phyloP scores from a whole-genome alignment of 805 yeast genomes.

The Barnettozyma pratensis region DNA sequence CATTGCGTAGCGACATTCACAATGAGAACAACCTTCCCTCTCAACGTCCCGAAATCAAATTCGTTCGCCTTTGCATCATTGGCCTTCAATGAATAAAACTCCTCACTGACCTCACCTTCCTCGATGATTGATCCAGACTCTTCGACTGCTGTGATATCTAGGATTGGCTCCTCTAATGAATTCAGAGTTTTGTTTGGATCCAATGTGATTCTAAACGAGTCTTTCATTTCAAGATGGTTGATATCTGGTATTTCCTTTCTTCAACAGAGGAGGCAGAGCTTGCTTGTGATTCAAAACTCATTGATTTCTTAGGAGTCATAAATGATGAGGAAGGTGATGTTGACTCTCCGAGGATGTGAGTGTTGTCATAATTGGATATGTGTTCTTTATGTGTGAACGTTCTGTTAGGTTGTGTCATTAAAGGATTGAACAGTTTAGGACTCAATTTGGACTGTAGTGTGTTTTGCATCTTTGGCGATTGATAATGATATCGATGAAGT shows the following conservation, averaged over 20 bases:
- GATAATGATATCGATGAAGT: not conserved
- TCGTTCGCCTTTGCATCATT: not conserved
- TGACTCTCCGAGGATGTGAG: not conserved
- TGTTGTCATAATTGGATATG: not conserved
- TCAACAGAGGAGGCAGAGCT: not conserved
- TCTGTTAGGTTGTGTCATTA: not conserved
- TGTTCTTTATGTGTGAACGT: not conserved
- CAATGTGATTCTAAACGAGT: not conserved
- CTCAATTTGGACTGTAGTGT: not conserved
- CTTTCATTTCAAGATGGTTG: not conserved
- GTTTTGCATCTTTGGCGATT: not conserved
- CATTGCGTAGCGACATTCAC: slow-evolving; percentile 91
- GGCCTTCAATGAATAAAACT: not conserved
- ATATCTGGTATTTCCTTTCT: not conserved
- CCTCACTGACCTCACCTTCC: not conserved
- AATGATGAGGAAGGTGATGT: not conserved
- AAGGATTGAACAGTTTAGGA: not conserved
- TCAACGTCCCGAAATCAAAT: slow-evolving; percentile 47
- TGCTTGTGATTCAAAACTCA: not conserved
- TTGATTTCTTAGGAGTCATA: not conserved
- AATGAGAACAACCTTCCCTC: slow-evolving; percentile 76
- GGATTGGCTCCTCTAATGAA: not conserved
- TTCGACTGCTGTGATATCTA: not conserved
- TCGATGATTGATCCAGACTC: not conserved
- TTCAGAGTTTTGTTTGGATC: not conserved